Conservation (phyloP, 148 eudicot genomes). For the Amaranthus cruentus region DNA sequence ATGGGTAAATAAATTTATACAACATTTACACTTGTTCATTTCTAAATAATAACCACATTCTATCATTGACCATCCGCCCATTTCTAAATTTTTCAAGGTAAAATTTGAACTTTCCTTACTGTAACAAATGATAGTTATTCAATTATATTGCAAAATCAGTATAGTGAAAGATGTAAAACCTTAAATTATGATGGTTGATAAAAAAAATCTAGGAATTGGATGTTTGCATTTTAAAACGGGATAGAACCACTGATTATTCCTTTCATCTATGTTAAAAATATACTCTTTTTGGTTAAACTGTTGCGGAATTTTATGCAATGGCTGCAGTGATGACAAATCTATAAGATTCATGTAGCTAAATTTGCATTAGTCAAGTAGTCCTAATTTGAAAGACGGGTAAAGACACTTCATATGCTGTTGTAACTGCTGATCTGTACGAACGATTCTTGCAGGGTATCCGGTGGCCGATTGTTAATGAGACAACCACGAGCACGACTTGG, state of each 20-base stretch:
- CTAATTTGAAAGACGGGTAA: neutral
- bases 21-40: too few species aligned
- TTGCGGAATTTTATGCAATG: neutral
- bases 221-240: neutral
- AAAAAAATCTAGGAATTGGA: neutral
- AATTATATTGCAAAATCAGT: too few species aligned
- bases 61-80: too few species aligned
- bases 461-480: constrained; percentile 74
- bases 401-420: neutral
- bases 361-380: neutral
- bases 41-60: too few species aligned
- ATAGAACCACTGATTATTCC: neutral
- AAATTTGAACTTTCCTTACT: too few species aligned
- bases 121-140: too few species aligned
- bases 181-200: too few species aligned
- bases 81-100: too few species aligned
- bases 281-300: neutral
- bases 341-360: neutral
- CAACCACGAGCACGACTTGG: constrained; percentile 87
- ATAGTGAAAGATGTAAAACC: too few species aligned
- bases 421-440: neutral
- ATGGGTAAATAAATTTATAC: neutral
- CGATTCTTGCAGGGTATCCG: constrained; percentile 61
- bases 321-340: neutral
- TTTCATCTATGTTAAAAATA: neutral